Percentiles rank a stretch among this genome's conserved stretches.
Conservation (phyloP, 208 protist genomes). For the Leishmania tropica region DNA sequence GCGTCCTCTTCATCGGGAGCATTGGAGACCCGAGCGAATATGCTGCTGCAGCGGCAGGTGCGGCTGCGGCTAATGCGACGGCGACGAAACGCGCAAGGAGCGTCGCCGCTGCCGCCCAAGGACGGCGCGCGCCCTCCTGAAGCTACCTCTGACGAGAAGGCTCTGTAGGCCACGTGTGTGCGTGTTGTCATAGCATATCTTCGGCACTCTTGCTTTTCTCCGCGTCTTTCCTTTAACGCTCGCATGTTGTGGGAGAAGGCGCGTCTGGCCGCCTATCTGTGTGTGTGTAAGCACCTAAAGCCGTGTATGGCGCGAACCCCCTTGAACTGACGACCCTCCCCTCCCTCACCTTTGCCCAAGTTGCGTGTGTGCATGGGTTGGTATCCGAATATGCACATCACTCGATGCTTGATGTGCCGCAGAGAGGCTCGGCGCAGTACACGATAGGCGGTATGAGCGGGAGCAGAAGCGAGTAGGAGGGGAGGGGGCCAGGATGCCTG, state of each 20-base stretch:
- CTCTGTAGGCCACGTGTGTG: background rate
- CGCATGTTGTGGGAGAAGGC: background rate
- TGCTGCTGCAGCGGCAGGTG: conserved; percentile 26
- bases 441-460: background rate
- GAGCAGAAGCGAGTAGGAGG: background rate
- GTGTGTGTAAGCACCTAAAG: background rate
- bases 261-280: background rate
- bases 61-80: conserved; percentile 11
- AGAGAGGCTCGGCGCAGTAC: background rate
- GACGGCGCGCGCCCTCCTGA: background rate
- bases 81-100: background rate
- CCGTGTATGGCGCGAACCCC: background rate
- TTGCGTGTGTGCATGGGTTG: background rate
- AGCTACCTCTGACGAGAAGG: background rate
- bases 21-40: conserved; percentile 8
- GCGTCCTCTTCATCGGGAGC: background rate
- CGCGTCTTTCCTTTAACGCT: background rate
- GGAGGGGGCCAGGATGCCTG: background rate
- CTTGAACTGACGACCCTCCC: background rate
- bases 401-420: background rate
- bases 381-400: background rate
- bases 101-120: background rate
- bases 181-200: background rate
- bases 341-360: background rate
- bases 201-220: background rate